Evolutionary conservation across 495 filamentous ascomycete genomes (phyloP), one percentile per base, ranked within the genome.

Genomic region (Cercophora newfieldiana): DNA sequence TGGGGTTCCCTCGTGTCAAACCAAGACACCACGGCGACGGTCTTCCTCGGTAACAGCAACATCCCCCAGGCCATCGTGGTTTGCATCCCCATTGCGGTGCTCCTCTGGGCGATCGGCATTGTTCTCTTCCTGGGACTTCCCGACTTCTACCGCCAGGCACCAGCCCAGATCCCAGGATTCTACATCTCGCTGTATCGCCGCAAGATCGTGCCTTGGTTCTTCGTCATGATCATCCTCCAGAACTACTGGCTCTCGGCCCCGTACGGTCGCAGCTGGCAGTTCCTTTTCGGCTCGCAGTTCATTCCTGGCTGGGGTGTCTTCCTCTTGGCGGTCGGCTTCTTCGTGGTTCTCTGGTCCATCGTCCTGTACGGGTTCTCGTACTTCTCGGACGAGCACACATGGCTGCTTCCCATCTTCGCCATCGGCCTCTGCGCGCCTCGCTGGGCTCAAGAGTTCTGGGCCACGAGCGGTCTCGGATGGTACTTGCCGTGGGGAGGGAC

Each of bases 371-470:
- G 81, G 56, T 86, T 89, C 62, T 69, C 80, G 12, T 62, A 69
- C 59, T 71, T 85, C 3, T 81, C 81, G 21, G 83, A 79, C 59
- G 76, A 75, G 21, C 87, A 89, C 75, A 78, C 76, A 7, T 89
- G 87, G 87, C 82, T 89, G 63, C 69, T 89, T 18, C 87, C 87
- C 29, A 82, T 89, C 66, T 88, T 89, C 70, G 87, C 86, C 19
- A 80, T 89, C 8, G 66, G 66, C 7, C 62, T 68, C 31, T 84
- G 85, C 8, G 82, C 83, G 0, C 87, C 87, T 0, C 76, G 86
- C 30, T 89, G 87, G 87, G 81, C 80, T n/a, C 87, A 89, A 71
- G 85, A 84, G 68, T 78, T 87, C 59, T 89, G 87, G 87, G 80
- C 77, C 19, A 82, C 79, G 0, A 85, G 82, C 0, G 79, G 79